Evolutionary conservation across 2,329 filamentous ascomycete species (phyloP), one percentile per base, ranked within the genome.

Genomic region (Ophiocordyceps australis): DNA sequence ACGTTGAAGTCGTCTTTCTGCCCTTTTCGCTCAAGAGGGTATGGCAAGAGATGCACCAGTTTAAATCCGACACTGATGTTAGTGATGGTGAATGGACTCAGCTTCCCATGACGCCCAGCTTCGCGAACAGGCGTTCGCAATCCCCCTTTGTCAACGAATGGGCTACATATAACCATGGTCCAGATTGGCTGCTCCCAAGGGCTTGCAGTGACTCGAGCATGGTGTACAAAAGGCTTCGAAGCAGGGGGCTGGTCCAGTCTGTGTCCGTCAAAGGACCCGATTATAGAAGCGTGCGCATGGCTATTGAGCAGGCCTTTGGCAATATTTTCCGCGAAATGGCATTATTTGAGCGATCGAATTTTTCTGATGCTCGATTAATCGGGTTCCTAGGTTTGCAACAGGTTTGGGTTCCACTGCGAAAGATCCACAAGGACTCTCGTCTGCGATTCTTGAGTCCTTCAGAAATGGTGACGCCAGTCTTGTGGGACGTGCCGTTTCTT

Each of bases 1-100:
- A 77, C 35, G 54, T 86, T 2, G 77, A 85, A 40, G 73, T 85
- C 5, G 69, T 85, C 2, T 69, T 83, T 30, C 45, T 85, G 7
- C 79, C 79, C 2, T 86, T 80, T 43, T 57, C 62, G 2, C 48
- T 71, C 6, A 65, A 59, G 35, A 59, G 55, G 14, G 38, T 72
- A 5, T 72, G 66, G 66, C 52, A 64, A 30, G 51, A 54, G 23
- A 45, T 54, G 4, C 42, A 52, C 32, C 55, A 65, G 3, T 66
- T 70, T 41, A 54, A 51, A 25, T 30, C 41, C 14, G 50, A 49
- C 14, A 37, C 47, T 5, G 42, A 44, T 13, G 17, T 47, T 5
- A 45, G 44, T 21, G 43, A 45, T 17, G 63, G 67, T 28, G 58
- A 62, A 32, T 69, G 65, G 65, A 68, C 62, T 3, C 63, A 65